Percentiles rank a stretch among this genome's conserved stretches.
phyloP scores from a whole-genome alignment of 192 early-diverging fungal genomes.

The Coemansia sp. region DNA sequence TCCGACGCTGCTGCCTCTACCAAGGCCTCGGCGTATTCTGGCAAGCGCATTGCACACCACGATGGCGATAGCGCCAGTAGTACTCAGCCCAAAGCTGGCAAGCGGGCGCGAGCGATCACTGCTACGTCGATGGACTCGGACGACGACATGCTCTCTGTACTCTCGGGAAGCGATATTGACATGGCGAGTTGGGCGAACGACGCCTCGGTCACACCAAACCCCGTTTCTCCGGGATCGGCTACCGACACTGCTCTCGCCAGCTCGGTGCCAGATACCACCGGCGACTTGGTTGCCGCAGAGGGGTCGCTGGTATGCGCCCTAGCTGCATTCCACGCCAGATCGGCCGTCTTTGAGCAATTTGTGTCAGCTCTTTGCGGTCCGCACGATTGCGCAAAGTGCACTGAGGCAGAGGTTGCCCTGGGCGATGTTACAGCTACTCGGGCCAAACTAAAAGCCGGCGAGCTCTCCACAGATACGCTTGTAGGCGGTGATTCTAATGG shows the following conservation, averaged over 20 bases:
- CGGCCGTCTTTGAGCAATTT: constrained; percentile 76
- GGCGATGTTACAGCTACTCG: constrained; percentile 7
- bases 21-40: not conserved
- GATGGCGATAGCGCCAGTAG: constrained; percentile 7
- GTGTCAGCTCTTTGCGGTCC: constrained; percentile 59
- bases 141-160: constrained; percentile 41
- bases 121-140: constrained; percentile 13
- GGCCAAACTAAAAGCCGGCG: not conserved
- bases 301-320: constrained; percentile 39
- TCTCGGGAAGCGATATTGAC: constrained; percentile 47
- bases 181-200: constrained; percentile 39
- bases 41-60: constrained; percentile 19
- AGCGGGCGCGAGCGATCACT: constrained; percentile 20
- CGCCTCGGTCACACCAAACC: constrained; percentile 19
- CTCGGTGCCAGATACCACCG: not conserved
- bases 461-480: not conserved
- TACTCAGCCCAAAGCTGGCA: constrained; percentile 6
- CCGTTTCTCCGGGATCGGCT: constrained; percentile 19
- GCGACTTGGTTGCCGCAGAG: constrained; percentile 23
- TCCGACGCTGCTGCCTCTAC: not conserved
- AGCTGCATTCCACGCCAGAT: constrained; percentile 65
- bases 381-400: constrained; percentile 37
- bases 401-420: constrained; percentile 7
- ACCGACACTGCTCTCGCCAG: not conserved
- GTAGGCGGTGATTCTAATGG: not conserved